Evolutionary conservation across 305 asterid species (phyloP).

Genomic region (Fraxinus floribunda): DNA sequence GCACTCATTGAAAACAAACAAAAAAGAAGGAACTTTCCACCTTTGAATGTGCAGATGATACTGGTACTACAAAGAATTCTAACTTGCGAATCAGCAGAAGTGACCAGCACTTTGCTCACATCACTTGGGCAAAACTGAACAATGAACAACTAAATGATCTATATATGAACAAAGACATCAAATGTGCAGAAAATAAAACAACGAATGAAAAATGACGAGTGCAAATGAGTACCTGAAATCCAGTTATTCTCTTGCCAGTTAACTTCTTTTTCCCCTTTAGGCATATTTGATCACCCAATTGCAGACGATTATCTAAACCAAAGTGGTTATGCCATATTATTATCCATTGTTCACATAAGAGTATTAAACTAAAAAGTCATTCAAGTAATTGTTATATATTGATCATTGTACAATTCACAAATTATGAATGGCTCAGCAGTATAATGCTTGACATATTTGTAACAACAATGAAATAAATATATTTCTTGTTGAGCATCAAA

Average conservation of each 20-base stretch:
- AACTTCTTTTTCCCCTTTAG: constrained; percentile 64
- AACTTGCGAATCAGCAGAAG: constrained; percentile 76
- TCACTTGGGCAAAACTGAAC: constrained; percentile 75
- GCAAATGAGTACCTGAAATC: constrained; percentile 59
- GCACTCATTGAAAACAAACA: neutral
- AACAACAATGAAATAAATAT: neutral
- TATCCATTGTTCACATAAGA: neutral
- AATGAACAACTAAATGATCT: neutral
- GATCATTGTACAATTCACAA: neutral
- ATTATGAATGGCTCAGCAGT: neutral
- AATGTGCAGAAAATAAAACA: neutral
- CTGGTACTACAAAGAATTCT: constrained; percentile 57
- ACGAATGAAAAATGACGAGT: neutral
- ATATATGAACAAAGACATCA: neutral
- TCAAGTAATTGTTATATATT: neutral
- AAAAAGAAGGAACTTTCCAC: constrained; percentile 27
- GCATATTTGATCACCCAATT: constrained; percentile 59
- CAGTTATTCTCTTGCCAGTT: constrained; percentile 67
- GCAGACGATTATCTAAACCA: constrained; percentile 53
- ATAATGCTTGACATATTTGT: neutral
- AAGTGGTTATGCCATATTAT: neutral
- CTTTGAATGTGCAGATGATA: constrained; percentile 67
- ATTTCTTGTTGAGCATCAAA: neutral
- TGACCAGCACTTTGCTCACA: constrained; percentile 66
- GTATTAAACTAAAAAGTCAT: neutral